phyloP scores from a whole-genome alignment of 2,329 filamentous ascomycete genomes.

The Nectriaceae sp. region DNA sequence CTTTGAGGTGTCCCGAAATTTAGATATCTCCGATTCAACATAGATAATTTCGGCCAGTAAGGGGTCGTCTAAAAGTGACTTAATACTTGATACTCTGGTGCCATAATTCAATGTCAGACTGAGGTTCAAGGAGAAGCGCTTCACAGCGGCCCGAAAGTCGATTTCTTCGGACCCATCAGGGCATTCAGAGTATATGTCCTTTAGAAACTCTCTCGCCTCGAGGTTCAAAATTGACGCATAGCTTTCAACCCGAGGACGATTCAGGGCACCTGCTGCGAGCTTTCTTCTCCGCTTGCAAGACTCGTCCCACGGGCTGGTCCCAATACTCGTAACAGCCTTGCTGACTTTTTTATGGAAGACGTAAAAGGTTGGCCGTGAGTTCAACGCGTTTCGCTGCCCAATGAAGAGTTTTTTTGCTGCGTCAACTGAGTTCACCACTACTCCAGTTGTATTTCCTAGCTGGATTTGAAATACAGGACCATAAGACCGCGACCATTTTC shows the following conservation, averaged over 20 bases:
- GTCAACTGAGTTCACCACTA: conserved; percentile 68
- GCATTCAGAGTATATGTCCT: conserved; percentile 60
- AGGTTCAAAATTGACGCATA: conserved; percentile 71
- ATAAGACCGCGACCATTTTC: conserved; percentile 30
- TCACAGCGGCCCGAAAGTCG: conserved; percentile 63
- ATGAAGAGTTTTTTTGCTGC: conserved; percentile 67
- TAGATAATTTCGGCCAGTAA: conserved; percentile 22
- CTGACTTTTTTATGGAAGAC: conserved; percentile 60
- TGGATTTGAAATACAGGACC: conserved; percentile 37
- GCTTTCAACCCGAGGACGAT: conserved; percentile 63
- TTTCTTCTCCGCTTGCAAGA: conserved; percentile 66
- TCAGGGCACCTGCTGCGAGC: conserved; percentile 66
- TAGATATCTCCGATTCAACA: conserved; percentile 23
- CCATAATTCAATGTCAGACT: conserved; percentile 67
- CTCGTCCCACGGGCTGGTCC: conserved; percentile 70
- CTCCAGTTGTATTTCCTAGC: conserved; percentile 53
- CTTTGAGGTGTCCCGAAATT: conserved; percentile 19
- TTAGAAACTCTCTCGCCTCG: conserved; percentile 58
- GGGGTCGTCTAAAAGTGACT: conserved; percentile 27
- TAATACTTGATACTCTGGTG: conserved; percentile 33
- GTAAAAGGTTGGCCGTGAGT: conserved; percentile 67
- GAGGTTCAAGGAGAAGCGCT: conserved; percentile 64
- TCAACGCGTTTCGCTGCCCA: conserved; percentile 64
- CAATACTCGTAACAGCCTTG: conserved; percentile 46
- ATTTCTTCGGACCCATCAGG: conserved; percentile 56